These are phyloP conservation scores for Penicillium coprophilum DNA, from an alignment of 495 filamentous ascomycete species.

Conservation along the genomic window DNA sequence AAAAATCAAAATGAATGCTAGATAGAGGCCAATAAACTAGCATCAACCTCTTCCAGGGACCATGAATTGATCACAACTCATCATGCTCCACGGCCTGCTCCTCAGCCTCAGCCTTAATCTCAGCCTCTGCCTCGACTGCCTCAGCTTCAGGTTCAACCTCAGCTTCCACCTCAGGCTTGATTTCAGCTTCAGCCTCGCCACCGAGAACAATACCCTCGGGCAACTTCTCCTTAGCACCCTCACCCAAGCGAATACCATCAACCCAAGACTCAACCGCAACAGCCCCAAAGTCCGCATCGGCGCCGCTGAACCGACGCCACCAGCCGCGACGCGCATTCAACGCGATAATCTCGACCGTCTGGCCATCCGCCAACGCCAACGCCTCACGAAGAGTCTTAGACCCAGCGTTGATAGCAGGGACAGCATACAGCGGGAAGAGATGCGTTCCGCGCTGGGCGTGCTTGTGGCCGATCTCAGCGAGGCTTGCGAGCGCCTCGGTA, in stretches of 20 bases:
- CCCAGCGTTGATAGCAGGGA: slow-evolving; percentile 62
- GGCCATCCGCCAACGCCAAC: slow-evolving; percentile 56
- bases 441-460: slow-evolving; percentile 60
- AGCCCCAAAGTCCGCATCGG: slow-evolving; percentile 49
- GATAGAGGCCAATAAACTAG: not conserved
- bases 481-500: slow-evolving; percentile 57
- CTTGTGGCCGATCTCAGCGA: slow-evolving; percentile 76
- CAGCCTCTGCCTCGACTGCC: slow-evolving; percentile 8
- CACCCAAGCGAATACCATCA: slow-evolving; percentile 82
- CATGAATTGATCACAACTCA: slow-evolving; percentile 1
- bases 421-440: slow-evolving; percentile 79
- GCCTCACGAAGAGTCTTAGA: slow-evolving; percentile 55
- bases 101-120: not conserved
- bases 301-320: slow-evolving; percentile 71
- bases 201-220: slow-evolving; percentile 73
- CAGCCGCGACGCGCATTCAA: slow-evolving; percentile 81
- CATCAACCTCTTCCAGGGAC: not conserved
- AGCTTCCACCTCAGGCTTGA: slow-evolving; percentile 43
- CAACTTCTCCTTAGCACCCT: slow-evolving; percentile 76
- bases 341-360: slow-evolving; percentile 65
- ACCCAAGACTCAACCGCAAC: slow-evolving; percentile 78
- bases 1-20: not conserved
- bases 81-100: slow-evolving; percentile 3
- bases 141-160: slow-evolving; percentile 37
- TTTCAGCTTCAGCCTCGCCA: slow-evolving; percentile 19